These are phyloP conservation scores for Eruca vesicaria DNA, from an alignment of 441 rosid genomes.

Conservation along the genomic window DNA sequence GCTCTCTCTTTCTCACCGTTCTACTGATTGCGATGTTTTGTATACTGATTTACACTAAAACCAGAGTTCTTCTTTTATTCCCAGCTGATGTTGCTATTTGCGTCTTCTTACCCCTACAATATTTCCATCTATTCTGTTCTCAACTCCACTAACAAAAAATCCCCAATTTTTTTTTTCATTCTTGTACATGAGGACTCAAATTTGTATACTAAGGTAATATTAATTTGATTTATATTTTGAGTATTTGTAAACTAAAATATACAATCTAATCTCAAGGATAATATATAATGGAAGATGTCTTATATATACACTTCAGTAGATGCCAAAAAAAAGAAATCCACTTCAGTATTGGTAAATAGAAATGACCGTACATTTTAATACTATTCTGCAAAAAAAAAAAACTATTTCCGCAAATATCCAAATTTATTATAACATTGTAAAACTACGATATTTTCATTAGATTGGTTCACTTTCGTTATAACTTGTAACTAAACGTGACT, in stretches of 20 bases:
- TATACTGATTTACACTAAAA: conserved; percentile 11
- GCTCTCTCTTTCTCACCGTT: conserved; percentile 34
- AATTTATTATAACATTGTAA: neutral
- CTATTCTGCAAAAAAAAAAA: neutral
- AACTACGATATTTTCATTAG: neutral
- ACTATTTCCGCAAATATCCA: neutral
- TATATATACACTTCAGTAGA: neutral
- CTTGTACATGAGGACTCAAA: neutral
- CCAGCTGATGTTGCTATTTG: conserved; percentile 24
- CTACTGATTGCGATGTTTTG: conserved; percentile 29
- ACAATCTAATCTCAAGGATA: neutral
- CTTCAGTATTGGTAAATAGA: neutral
- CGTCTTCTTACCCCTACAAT: conserved; percentile 19
- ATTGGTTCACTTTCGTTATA: neutral
- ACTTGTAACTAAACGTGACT: neutral
- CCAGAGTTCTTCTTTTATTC: conserved; percentile 9
- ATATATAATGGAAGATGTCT: neutral
- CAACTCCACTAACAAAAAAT: neutral
- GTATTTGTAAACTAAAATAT: neutral
- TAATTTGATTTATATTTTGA: neutral
- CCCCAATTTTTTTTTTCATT: neutral
- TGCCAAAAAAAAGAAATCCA: no score
- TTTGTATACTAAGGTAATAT: neutral
- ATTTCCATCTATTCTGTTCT: neutral
- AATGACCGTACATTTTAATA: neutral